A percentile compares a stretch with the other conserved stretches of the same genome.
phyloP scores from a whole-genome alignment of 345 rosid species.

The Melaleuca alternifolia region DNA sequence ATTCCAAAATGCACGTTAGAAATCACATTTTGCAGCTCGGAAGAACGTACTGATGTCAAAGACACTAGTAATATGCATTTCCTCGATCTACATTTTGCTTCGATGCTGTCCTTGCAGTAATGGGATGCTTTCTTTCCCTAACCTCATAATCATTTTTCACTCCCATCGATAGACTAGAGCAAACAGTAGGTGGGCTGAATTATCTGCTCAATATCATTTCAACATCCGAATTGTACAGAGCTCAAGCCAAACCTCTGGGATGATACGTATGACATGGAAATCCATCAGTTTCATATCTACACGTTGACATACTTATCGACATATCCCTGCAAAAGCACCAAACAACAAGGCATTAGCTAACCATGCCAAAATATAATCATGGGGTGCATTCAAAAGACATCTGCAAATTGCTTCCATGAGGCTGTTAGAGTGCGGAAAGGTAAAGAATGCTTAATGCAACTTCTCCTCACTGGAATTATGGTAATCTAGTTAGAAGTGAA shows the following conservation, averaged over 20 bases:
- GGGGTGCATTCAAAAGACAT: neutral
- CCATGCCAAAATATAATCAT: neutral
- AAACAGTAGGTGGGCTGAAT: neutral
- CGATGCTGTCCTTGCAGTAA: neutral
- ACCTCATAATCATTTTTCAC: neutral
- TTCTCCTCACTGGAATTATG: neutral
- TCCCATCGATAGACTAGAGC: neutral
- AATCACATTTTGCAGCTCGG: neutral
- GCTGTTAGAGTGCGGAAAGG: neutral
- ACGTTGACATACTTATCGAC: constrained; percentile 77
- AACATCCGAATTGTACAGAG: neutral
- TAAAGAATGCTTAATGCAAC: neutral
- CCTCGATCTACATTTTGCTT: neutral
- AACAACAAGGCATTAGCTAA: neutral
- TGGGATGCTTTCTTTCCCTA: neutral
- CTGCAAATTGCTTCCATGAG: neutral
- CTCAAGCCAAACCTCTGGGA: neutral
- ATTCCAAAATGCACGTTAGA: neutral
- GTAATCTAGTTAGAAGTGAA: neutral
- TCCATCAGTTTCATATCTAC: constrained; percentile 10
- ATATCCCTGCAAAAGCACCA: constrained; percentile 49
- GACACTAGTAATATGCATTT: neutral
- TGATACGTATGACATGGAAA: neutral
- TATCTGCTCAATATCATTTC: neutral
- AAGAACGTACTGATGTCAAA: neutral